A percentile compares a stretch with the other conserved stretches of the same genome.
These are phyloP conservation scores for Colletotrichum sojae DNA, from an alignment of 2,329 filamentous ascomycete genomes.

Conservation along the genomic window DNA sequence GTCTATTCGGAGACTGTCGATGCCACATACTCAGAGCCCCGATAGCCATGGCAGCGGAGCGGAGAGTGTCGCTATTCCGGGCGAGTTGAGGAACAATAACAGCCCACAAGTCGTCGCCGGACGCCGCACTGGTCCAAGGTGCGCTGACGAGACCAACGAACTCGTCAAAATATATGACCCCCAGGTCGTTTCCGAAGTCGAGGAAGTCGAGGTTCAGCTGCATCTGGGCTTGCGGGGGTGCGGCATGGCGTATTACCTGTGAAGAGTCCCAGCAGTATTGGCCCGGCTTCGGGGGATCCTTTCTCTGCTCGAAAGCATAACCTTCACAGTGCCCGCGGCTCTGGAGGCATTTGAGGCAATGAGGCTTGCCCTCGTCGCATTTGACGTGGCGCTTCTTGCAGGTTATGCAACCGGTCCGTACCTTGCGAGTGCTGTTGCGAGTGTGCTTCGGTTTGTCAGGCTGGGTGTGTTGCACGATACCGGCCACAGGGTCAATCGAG, in stretches of 20 bases:
- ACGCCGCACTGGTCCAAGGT: slow-evolving; percentile 48
- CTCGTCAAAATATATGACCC: slow-evolving; percentile 48
- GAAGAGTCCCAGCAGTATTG: slow-evolving; percentile 46
- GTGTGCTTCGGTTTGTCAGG: slow-evolving; percentile 32
- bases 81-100: slow-evolving; percentile 50
- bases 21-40: slow-evolving; percentile 48
- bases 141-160: slow-evolving; percentile 48
- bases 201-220: slow-evolving; percentile 37
- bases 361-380: slow-evolving; percentile 42
- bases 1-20: slow-evolving; percentile 31
- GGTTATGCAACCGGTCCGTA: slow-evolving; percentile 41
- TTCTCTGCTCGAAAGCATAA: slow-evolving; percentile 30
- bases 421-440: slow-evolving; percentile 40
- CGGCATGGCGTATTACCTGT: slow-evolving; percentile 11
- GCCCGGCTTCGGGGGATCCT: slow-evolving; percentile 36
- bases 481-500: too few species aligned
- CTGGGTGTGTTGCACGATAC: not conserved
- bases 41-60: slow-evolving; percentile 50
- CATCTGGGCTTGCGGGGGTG: slow-evolving; percentile 32
- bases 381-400: slow-evolving; percentile 43
- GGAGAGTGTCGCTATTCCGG: slow-evolving; percentile 45
- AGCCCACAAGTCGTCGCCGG: slow-evolving; percentile 47
- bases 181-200: slow-evolving; percentile 40
- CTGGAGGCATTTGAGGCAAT: slow-evolving; percentile 41
- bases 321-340: slow-evolving; percentile 40